These are phyloP conservation scores for Malania oleifera DNA, from an alignment of 164 flowering plant genomes.

Conservation along the genomic window DNA sequence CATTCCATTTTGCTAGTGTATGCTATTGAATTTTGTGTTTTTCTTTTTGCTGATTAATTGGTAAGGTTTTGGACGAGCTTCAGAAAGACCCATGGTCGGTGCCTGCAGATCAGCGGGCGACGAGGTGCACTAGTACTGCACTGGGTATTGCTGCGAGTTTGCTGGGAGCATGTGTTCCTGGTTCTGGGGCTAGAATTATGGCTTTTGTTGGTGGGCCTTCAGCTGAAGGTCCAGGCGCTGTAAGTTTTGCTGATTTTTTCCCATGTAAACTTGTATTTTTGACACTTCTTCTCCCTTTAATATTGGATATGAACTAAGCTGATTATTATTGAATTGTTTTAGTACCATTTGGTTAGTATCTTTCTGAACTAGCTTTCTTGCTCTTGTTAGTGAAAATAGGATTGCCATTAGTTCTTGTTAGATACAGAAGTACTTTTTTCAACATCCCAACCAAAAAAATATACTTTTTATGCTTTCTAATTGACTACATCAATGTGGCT, in stretches of 20 bases:
- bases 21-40: background rate
- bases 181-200: slow-evolving; percentile 91
- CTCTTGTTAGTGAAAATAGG: too few relatives aligned
- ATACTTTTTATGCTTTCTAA: too few relatives aligned
- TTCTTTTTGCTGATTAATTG: background rate
- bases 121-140: slow-evolving; percentile 88
- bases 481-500: too few relatives aligned
- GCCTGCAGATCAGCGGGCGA: slow-evolving; percentile 69
- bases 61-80: slow-evolving; percentile 84
- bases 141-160: slow-evolving; percentile 77
- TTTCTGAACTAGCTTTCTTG: too few relatives aligned
- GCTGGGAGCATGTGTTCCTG: slow-evolving; percentile 93
- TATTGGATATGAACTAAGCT: background rate
- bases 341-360: too few relatives aligned
- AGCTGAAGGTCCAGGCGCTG: slow-evolving; percentile 89
- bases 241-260: slow-evolving; percentile 33
- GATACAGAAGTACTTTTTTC: too few relatives aligned
- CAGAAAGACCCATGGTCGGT: slow-evolving; percentile 90
- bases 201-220: slow-evolving; percentile 94
- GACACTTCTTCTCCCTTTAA: too few relatives aligned
- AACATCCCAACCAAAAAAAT: too few relatives aligned
- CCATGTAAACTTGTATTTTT: background rate
- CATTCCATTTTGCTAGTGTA: background rate
- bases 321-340: background rate
- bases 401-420: too few relatives aligned